Evolutionary conservation across 352 stramenopile species (phyloP), one percentile per base, ranked within the genome.

Genomic region (Pythium brassicae): DNA sequence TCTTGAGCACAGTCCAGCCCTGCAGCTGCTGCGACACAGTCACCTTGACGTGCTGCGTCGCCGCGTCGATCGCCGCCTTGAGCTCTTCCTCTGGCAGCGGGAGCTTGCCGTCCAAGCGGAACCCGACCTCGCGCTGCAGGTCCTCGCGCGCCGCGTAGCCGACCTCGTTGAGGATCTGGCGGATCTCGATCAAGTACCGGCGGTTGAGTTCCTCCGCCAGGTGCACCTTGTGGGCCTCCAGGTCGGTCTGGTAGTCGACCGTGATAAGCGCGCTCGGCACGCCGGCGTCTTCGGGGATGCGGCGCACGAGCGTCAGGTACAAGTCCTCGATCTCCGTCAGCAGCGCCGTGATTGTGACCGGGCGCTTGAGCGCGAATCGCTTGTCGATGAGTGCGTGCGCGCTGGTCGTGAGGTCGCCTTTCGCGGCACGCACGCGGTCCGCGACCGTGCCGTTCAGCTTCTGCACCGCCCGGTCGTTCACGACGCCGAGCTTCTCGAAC

Each of bases 171-270:
- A 92, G 35, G 47, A 92, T 86, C 34, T 90, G 82, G 1, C 76
- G 77, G 53, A 92, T 84, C 55, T 92, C 82, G 23, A 90, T 71
- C 49, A 86, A 78, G 53, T 92, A 92, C 3, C 79, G 79, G 20
- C 82, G 72, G 48, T 85, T 88, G 47, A 92, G 61, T 52, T 92
- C 82, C 45, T 84, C 74, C 0, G 69, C 59, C 32, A 92, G 49
- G 27, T 88, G 76, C 1, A 62, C 44, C 46, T 92, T 92, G 66
- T 90, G 73, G 27, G 69, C 57, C 15, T 89, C 74, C 25, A 92
- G 43, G 19, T 92, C 82, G 7, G 72, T 55, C 11, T 63, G 53
- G 45, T 82, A 83, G 22, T 83, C 71, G n/a, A 59, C 63, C 29
- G 63, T 76, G 50, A 69, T 65, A 50, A 57, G 62, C 44, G 57